Conservation (phyloP, 2,329 filamentous ascomycete species). For the Aspergillus vadensis region DNA sequence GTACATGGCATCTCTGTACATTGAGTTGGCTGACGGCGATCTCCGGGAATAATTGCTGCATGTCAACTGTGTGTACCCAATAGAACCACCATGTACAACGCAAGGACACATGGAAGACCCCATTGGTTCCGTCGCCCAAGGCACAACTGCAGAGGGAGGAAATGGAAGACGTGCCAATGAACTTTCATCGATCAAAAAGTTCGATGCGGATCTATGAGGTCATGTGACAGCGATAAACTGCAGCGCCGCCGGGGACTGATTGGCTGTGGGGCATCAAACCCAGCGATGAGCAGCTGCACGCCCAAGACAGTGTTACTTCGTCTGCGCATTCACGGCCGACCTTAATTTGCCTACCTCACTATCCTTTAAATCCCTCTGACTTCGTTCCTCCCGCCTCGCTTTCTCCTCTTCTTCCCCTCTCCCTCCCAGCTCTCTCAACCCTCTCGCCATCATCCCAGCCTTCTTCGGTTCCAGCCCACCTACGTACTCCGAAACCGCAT, state of each 20-base stretch:
- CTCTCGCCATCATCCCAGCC: neutral
- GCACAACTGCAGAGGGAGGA: neutral
- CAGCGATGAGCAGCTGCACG: slow-evolving; percentile 3
- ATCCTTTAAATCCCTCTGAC: neutral
- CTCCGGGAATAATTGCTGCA: too few relatives aligned
- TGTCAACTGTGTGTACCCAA: too few relatives aligned
- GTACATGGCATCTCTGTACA: too few relatives aligned
- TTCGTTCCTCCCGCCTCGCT: slow-evolving; percentile 6
- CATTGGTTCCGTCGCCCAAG: neutral
- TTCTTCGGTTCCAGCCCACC: neutral
- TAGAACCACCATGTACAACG: too few relatives aligned
- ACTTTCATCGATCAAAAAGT: neutral
- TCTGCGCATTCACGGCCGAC: slow-evolving; percentile 10
- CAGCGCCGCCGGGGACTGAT: slow-evolving; percentile 13
- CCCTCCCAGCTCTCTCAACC: neutral
- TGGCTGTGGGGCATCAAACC: slow-evolving; percentile 24
- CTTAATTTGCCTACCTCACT: neutral
- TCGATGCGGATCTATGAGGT: slow-evolving; percentile 4
- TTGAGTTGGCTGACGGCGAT: too few relatives aligned
- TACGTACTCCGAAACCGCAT: slow-evolving; percentile 41
- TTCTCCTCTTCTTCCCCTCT: slow-evolving; percentile 2
- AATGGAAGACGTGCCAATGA: neutral
- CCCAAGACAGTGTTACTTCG: slow-evolving; percentile 7
- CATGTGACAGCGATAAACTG: slow-evolving; percentile 13
- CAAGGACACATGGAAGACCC: neutral